phyloP scores from a whole-genome alignment of 345 rosid genomes.

The Noccaea caerulescens region DNA sequence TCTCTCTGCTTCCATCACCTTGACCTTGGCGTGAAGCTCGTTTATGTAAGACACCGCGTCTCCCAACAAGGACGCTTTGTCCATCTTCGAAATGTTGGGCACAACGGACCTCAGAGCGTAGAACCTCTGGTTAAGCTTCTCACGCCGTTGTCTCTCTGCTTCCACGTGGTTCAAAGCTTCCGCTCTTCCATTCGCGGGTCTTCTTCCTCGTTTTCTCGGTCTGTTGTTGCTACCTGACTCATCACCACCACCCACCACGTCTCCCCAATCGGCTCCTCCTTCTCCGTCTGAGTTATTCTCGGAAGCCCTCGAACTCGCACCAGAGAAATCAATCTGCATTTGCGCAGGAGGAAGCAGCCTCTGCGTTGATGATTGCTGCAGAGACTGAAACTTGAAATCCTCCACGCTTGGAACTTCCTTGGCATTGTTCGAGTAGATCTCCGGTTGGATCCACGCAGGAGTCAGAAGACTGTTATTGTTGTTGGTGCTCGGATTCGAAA shows the following conservation, averaged over 20 bases:
- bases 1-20: slow-evolving; percentile 56
- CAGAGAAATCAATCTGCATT: slow-evolving; percentile 93
- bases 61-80: slow-evolving; percentile 75
- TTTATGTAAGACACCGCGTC: slow-evolving; percentile 76
- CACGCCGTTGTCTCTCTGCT: slow-evolving; percentile 83
- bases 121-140: slow-evolving; percentile 77
- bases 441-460: slow-evolving; percentile 62
- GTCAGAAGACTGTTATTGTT: slow-evolving; percentile 55
- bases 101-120: slow-evolving; percentile 81
- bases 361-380: slow-evolving; percentile 48
- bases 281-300: slow-evolving; percentile 90
- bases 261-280: slow-evolving; percentile 73
- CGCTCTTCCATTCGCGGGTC: slow-evolving; percentile 43
- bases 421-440: slow-evolving; percentile 55
- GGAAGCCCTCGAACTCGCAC: slow-evolving; percentile 72
- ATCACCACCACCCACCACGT: slow-evolving; percentile 44
- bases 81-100: slow-evolving; percentile 91
- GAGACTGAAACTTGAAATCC: slow-evolving; percentile 58
- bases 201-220: slow-evolving; percentile 75
- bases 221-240: slow-evolving; percentile 56
- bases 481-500: slow-evolving; percentile 36
- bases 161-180: slow-evolving; percentile 69
- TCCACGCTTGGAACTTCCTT: slow-evolving; percentile 44
- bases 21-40: slow-evolving; percentile 58
- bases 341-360: slow-evolving; percentile 54